These are phyloP conservation scores for Apiospora hydei DNA, from an alignment of 2,329 filamentous ascomycete species.

Conservation along the genomic window DNA sequence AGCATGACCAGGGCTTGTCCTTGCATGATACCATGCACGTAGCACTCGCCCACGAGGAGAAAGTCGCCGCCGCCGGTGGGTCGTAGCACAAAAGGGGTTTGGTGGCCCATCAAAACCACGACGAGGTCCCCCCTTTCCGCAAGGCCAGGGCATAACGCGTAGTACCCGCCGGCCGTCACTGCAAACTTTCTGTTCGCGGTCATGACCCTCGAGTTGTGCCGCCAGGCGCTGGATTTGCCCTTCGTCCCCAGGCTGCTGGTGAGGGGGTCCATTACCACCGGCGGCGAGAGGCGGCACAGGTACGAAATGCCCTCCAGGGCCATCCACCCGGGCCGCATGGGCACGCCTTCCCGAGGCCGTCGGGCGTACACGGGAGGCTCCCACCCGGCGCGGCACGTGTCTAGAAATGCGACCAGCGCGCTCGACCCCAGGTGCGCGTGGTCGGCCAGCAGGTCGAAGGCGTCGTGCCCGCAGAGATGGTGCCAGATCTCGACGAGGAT, in stretches of 20 bases:
- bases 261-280: too few species aligned
- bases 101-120: neutral
- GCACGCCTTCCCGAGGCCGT: too few species aligned
- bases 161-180: neutral
- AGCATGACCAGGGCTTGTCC: neutral
- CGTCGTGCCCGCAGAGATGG: neutral
- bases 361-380: too few species aligned
- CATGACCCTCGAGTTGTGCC: too few species aligned
- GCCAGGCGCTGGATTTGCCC: too few species aligned
- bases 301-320: too few species aligned
- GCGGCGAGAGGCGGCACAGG: too few species aligned
- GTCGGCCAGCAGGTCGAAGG: neutral
- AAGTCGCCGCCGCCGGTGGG: neutral
- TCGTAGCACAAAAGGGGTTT: neutral
- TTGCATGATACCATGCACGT: neutral
- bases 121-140: neutral
- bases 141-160: neutral
- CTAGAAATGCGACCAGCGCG: neutral
- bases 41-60: neutral
- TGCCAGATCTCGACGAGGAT: neutral
- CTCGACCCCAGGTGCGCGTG: neutral
- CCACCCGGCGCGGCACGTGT: neutral
- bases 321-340: too few species aligned
- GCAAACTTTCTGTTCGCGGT: neutral
- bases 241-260: too few species aligned